Percentiles rank a stretch among this genome's conserved stretches.
phyloP scores from a whole-genome alignment of 1,139 yeast species.

The Yamadazyma jaroonii region DNA sequence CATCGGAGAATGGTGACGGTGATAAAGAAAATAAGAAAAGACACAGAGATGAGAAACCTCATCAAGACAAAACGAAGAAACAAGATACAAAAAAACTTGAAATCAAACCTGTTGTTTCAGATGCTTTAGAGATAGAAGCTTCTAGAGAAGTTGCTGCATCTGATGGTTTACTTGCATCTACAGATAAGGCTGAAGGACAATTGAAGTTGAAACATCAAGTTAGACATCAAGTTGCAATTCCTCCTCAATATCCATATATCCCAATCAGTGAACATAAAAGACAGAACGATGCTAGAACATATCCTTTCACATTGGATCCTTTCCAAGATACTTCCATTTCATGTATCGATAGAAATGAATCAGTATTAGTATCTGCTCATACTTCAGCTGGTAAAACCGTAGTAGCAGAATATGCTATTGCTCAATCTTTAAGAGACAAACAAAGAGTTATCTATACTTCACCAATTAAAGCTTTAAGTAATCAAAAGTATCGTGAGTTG shows the following conservation, averaged over 20 bases:
- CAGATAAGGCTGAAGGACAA: constrained; percentile 40
- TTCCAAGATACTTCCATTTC: constrained; percentile 95
- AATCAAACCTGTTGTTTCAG: constrained; percentile 74
- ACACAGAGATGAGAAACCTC: constrained; percentile 11
- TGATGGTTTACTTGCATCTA: constrained; percentile 56
- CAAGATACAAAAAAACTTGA: constrained; percentile 23
- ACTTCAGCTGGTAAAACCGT: constrained; percentile 99
- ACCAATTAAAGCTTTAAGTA: constrained; percentile 94
- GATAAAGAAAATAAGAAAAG: constrained; percentile 10
- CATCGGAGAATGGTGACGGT: constrained; percentile 2
- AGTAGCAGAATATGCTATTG: constrained; percentile 98
- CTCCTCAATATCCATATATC: constrained; percentile 81
- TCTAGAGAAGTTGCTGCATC: constrained; percentile 83
- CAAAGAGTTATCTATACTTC: constrained; percentile 96
- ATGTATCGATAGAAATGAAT: constrained; percentile 89
- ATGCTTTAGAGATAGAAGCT: constrained; percentile 87
- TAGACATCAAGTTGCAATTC: constrained; percentile 96
- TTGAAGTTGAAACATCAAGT: constrained; percentile 87
- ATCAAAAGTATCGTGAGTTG: constrained; percentile 93
- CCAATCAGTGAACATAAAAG: constrained; percentile 89
- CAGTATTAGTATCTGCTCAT: constrained; percentile 97
- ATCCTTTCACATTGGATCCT: constrained; percentile 91
- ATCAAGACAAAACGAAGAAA: constrained; percentile 14
- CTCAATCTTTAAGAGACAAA: constrained; percentile 84
- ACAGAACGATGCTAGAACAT: constrained; percentile 70